phyloP scores from a whole-genome alignment of 2,329 filamentous ascomycete species.

The Tolypocladium sp. region DNA sequence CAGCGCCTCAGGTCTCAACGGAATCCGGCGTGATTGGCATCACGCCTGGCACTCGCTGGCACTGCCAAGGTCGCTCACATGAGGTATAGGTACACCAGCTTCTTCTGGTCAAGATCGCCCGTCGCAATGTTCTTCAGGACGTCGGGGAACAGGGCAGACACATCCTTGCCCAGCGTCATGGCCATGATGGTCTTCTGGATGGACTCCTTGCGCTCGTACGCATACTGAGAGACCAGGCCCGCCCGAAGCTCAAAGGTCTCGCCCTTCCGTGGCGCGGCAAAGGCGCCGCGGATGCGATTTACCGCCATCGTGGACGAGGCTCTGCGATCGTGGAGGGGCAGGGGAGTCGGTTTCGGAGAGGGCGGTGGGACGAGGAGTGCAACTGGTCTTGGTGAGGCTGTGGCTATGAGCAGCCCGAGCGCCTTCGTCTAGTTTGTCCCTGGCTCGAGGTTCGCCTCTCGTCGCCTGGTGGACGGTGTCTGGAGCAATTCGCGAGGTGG shows the following conservation, averaged over 20 bases:
- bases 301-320: constrained; percentile 63
- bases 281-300: constrained; percentile 90
- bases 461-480: background rate
- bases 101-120: constrained; percentile 92
- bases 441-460: background rate
- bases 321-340: constrained; percentile 5
- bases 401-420: background rate
- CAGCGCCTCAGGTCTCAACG: too few relatives aligned
- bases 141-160: constrained; percentile 92
- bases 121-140: constrained; percentile 99
- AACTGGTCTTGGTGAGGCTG: background rate
- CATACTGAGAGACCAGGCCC: constrained; percentile 96
- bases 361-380: background rate
- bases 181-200: constrained; percentile 99
- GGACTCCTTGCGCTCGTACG: constrained; percentile 96
- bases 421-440: background rate
- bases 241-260: constrained; percentile 97
- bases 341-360: constrained; percentile 5
- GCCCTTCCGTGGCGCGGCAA: constrained; percentile 87
- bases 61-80: constrained; percentile 55
- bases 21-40: background rate
- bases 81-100: constrained; percentile 95
- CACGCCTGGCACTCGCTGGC: background rate
- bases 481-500: background rate
- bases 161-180: constrained; percentile 98